phyloP scores from a whole-genome alignment of 768 basidiomycete species.

The Lyophyllum atratum region DNA sequence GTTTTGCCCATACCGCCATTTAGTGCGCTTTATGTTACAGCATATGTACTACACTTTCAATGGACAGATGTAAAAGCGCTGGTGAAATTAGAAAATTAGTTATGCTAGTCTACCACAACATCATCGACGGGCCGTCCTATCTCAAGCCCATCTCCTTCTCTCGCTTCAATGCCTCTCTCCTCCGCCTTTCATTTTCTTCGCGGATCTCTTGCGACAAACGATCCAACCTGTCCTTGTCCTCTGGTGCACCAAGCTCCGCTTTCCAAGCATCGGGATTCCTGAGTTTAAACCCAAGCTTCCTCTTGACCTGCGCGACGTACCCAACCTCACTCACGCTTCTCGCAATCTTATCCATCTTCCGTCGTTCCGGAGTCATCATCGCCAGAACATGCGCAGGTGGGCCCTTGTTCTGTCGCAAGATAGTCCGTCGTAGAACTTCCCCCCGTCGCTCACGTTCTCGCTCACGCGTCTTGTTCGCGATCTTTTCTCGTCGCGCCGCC shows the following conservation, averaged over 20 bases:
- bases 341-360: constrained; percentile 50
- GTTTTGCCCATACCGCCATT: not conserved
- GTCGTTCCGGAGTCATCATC: constrained; percentile 50
- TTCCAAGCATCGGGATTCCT: constrained; percentile 38
- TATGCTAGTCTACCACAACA: not conserved
- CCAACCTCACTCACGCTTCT: constrained; percentile 65
- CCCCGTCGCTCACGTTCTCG: constrained; percentile 63
- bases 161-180: not conserved
- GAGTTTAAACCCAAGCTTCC: constrained; percentile 52
- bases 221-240: constrained; percentile 31
- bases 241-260: constrained; percentile 29
- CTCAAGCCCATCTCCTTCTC: not conserved
- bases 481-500: constrained; percentile 59
- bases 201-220: constrained; percentile 22
- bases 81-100: not conserved
- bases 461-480: constrained; percentile 67
- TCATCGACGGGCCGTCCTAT: not conserved
- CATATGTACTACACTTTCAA: not conserved
- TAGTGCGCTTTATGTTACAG: not conserved
- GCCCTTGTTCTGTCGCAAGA: constrained; percentile 48
- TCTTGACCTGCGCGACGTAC: constrained; percentile 69
- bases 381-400: constrained; percentile 65
- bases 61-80: not conserved
- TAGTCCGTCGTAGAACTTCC: constrained; percentile 52
- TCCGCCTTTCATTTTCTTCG: constrained; percentile 30